Evolutionary conservation across 2,329 filamentous ascomycete genomes (phyloP).

Genomic region (Anthostomella pinea): DNA sequence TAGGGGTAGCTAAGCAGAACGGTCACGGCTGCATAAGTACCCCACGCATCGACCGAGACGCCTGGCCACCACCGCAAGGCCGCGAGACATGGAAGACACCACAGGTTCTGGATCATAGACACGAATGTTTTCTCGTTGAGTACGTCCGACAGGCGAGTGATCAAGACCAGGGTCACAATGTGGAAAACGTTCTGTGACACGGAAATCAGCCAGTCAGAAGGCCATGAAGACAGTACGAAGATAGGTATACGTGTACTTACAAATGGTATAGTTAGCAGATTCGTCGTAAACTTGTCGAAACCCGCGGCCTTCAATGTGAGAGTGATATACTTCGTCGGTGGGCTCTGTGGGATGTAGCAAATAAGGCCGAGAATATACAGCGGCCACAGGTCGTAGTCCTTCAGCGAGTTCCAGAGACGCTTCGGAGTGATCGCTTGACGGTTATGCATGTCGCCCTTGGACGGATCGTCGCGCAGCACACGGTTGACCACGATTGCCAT

Average conservation of each 20-base stretch:
- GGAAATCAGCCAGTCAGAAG: constrained; percentile 33
- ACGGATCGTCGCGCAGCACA: constrained; percentile 53
- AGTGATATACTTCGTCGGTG: constrained; percentile 49
- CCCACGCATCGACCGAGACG: constrained; percentile 43
- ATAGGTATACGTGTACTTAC: constrained; percentile 25
- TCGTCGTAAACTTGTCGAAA: constrained; percentile 53
- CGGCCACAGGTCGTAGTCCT: constrained; percentile 57
- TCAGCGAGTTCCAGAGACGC: constrained; percentile 47
- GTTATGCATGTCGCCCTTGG: constrained; percentile 58
- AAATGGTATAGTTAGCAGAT: constrained; percentile 54
- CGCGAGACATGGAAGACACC: constrained; percentile 54
- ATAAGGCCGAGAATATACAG: constrained; percentile 49
- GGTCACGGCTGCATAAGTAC: constrained; percentile 48
- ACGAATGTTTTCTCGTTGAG: constrained; percentile 48
- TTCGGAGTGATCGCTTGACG: constrained; percentile 49
- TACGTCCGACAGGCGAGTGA: constrained; percentile 50
- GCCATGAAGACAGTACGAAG: no score
- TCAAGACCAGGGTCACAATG: constrained; percentile 48
- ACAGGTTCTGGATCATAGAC: constrained; percentile 45
- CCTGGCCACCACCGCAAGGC: constrained; percentile 47
- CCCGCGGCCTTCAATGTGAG: constrained; percentile 49
- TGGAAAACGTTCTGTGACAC: constrained; percentile 42
- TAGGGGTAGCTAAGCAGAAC: constrained; percentile 54
- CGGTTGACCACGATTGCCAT: constrained; percentile 58
- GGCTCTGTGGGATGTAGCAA: constrained; percentile 46